A percentile compares a stretch with the other conserved stretches of the same genome.
Evolutionary conservation across 78 protist species (phyloP).

Genomic region (Ministeria vibrans): DNA sequence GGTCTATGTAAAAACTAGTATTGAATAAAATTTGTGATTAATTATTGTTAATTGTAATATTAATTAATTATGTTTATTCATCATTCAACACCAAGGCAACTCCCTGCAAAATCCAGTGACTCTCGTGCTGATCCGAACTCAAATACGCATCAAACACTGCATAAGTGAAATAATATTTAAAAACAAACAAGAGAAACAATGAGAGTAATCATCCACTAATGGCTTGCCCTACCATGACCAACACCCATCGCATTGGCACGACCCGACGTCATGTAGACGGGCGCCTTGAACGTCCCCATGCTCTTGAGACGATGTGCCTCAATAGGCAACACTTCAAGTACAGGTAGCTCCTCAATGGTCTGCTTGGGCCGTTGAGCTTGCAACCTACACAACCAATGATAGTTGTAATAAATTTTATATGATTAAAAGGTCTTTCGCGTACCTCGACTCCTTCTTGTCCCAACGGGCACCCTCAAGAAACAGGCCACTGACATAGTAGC

Average conservation of each 20-base stretch:
- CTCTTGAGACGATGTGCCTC: conserved; percentile 57
- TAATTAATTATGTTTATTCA: background rate
- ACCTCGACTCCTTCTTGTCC: conserved; percentile 40
- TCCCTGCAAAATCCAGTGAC: conserved; percentile 51
- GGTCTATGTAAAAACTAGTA: background rate
- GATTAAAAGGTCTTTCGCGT: too few species aligned
- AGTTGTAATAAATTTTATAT: too few species aligned
- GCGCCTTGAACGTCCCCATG: conserved; percentile 61
- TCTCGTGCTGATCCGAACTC: conserved; percentile 35
- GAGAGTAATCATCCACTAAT: too few species aligned
- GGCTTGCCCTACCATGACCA: too few species aligned
- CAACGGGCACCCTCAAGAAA: conserved; percentile 83
- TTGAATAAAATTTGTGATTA: background rate
- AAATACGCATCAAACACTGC: conserved; percentile 87
- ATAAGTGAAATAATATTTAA: too few species aligned
- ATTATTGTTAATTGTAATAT: background rate
- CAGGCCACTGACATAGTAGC: conserved; percentile 76
- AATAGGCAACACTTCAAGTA: conserved; percentile 76
- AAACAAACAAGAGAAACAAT: too few species aligned
- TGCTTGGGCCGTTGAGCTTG: conserved; percentile 73
- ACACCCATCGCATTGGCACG: conserved; percentile 83
- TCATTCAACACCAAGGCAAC: conserved; percentile 9
- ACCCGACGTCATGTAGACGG: conserved; percentile 80
- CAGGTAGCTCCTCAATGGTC: conserved; percentile 67
- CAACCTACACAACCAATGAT: too few species aligned